Conservation (phyloP, 306 rosid genomes). For the Lathyrus sativus region DNA sequence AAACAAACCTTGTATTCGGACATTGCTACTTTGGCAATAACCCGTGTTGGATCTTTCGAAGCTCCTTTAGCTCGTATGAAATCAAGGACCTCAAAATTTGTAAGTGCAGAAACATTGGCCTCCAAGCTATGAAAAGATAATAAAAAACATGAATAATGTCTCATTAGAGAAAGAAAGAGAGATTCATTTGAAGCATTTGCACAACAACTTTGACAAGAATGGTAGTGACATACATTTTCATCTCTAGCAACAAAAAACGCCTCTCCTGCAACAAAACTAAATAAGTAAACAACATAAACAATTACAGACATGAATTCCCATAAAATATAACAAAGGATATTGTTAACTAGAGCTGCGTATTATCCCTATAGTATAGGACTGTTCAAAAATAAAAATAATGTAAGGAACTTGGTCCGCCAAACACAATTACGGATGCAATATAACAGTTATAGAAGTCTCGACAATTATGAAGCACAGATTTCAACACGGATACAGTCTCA, state of each 20-base stretch:
- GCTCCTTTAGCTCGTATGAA: constrained; percentile 80
- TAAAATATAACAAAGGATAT: too few species aligned
- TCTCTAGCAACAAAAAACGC: background rate
- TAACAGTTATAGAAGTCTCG: too few species aligned
- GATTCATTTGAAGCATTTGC: constrained; percentile 1
- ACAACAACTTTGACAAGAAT: background rate
- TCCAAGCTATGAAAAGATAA: constrained; percentile 49
- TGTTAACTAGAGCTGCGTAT: too few species aligned
- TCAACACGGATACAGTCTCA: too few species aligned
- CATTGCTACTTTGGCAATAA: constrained; percentile 61
- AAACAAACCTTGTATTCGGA: constrained; percentile 67
- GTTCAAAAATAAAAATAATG: too few species aligned
- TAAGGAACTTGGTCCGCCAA: too few species aligned
- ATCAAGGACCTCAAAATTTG: constrained; percentile 75
- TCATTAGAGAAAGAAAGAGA: constrained; percentile 1
- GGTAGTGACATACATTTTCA: constrained; percentile 59
- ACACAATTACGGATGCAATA: too few species aligned
- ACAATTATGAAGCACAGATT: too few species aligned
- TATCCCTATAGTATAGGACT: too few species aligned
- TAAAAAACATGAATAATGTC: constrained; percentile 2
- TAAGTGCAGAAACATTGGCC: constrained; percentile 59
- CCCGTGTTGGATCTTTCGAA: constrained; percentile 60
- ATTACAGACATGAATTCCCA: too few species aligned
- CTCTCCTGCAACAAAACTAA: constrained; percentile 3
- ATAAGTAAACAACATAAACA: background rate